Evolutionary conservation across 805 yeast genomes (phyloP), one percentile per base, ranked within the genome.

Genomic region (Cyberlindnera veronae): DNA sequence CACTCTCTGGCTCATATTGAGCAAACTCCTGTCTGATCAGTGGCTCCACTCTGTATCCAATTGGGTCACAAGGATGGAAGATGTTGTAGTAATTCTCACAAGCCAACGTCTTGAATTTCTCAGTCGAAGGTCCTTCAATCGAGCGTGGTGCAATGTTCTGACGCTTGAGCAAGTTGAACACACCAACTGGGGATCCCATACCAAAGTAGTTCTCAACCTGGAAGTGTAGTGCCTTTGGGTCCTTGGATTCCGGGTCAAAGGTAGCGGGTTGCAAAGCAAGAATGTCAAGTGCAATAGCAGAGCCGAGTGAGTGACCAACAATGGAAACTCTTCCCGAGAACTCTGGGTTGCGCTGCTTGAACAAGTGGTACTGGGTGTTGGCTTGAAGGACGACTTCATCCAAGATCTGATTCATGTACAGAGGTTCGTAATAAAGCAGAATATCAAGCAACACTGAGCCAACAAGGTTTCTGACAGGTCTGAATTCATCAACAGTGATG

Each of bases 231-330:
- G 70, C 73, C 15, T 52, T 49, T 6, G 67, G 60, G 16, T 64
- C 64, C 27, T 57, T 57, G 4, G 44, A 48, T 2, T 42, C 34
- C 3, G 66, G 60, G 3, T 44, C 38, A 4, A 47, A 32, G 2
- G 33, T 17, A 5, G 41, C 38, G 3, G 57, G 49, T 27, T 77
- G 83, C 14, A 64, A 56, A 9, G 80, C 64, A 21, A 90, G 61
- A 22, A 91, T 68, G 60, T 91, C 97, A 47, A 88, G 81, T 2
- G 81, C 68, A 26, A 91, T 84, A 0, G 91, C 84, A 3, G 95
- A 83, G 0, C 99, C 99, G 26, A 91, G 66, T 0, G 98, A 91
- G 60, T 91, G 99, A 2, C 96, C 98, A 44, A 89, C 66, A 2
- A 91, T 61, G 50, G 91, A 89, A 1, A 91, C 80, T 48, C 81